Percentiles rank a stretch among this genome's conserved stretches.
Conservation (phyloP, 163 green algal species). For the Coccomyxa subellipsoidea region DNA sequence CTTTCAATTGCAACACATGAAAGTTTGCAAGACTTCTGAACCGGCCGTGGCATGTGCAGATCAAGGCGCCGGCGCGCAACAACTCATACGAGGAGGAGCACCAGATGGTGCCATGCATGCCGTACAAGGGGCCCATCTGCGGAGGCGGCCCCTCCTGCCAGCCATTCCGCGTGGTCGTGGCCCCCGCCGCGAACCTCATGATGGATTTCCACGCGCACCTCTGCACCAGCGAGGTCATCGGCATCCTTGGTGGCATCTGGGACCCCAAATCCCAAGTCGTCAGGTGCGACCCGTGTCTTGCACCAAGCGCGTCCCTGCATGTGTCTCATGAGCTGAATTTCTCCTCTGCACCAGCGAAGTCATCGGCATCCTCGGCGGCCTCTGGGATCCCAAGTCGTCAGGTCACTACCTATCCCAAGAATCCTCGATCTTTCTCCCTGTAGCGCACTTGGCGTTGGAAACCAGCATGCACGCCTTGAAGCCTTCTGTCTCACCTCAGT, state of each 20-base stretch:
- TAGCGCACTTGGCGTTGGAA: too few relatives aligned
- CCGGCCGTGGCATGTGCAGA: too few relatives aligned
- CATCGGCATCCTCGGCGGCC: slow-evolving; percentile 65
- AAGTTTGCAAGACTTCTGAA: too few relatives aligned
- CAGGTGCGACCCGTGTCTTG: slow-evolving; percentile 24
- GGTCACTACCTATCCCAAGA: too few relatives aligned
- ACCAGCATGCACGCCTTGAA: too few relatives aligned
- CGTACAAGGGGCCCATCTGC: slow-evolving; percentile 17
- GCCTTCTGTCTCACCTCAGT: too few relatives aligned
- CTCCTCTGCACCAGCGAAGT: slow-evolving; percentile 71
- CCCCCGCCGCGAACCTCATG: slow-evolving; percentile 31
- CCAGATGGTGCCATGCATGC: slow-evolving; percentile 29
- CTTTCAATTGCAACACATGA: too few relatives aligned
- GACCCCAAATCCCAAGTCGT: slow-evolving; percentile 32
- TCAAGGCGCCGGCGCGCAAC: background rate
- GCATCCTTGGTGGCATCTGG: slow-evolving; percentile 61
- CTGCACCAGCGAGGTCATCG: slow-evolving; percentile 65
- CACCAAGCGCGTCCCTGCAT: too few relatives aligned
- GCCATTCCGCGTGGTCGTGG: slow-evolving; percentile 58
- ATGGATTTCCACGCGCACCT: slow-evolving; percentile 81
- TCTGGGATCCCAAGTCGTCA: slow-evolving; percentile 33
- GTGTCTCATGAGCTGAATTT: too few relatives aligned
- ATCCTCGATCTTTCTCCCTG: too few relatives aligned
- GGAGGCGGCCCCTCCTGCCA: slow-evolving; percentile 35
- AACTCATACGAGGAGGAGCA: slow-evolving; percentile 9